Conservation (phyloP, 768 basidiomycete genomes). For the Trichaptum fuscoviolaceum region DNA sequence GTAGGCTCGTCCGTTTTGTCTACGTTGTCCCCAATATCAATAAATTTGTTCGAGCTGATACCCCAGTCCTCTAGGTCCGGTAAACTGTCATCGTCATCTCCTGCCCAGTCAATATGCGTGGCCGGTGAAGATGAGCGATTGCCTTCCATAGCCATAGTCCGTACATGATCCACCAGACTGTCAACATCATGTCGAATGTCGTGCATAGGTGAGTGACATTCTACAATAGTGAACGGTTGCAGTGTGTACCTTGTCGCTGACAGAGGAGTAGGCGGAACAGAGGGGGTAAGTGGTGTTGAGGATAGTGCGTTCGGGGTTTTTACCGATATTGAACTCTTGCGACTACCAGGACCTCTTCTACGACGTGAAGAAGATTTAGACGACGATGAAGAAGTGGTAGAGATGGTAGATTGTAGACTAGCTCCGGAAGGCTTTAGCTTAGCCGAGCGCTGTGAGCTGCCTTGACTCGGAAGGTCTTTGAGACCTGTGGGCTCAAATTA, state of each 20-base stretch:
- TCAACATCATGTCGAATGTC: constrained; percentile 64
- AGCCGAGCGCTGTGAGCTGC: not conserved
- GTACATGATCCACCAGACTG: constrained; percentile 71
- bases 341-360: not conserved
- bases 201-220: constrained; percentile 28
- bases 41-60: constrained; percentile 39
- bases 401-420: not conserved
- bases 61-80: constrained; percentile 89
- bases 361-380: not conserved
- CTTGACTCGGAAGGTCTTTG: not conserved
- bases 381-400: not conserved
- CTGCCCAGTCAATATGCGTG: constrained; percentile 86
- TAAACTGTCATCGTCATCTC: constrained; percentile 74
- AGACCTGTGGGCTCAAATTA: not conserved
- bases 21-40: constrained; percentile 17
- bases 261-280: not conserved
- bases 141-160: constrained; percentile 64
- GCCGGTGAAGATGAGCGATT: constrained; percentile 65
- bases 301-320: not conserved
- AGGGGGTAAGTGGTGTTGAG: not conserved
- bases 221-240: constrained; percentile 36
- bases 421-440: not conserved
- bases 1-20: constrained; percentile 28
- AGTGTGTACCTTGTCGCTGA: constrained; percentile 35
- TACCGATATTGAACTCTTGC: not conserved